Evolutionary conservation across 768 basidiomycete species (phyloP), one percentile per base, ranked within the genome.

Genomic region (Boletellus ananas): DNA sequence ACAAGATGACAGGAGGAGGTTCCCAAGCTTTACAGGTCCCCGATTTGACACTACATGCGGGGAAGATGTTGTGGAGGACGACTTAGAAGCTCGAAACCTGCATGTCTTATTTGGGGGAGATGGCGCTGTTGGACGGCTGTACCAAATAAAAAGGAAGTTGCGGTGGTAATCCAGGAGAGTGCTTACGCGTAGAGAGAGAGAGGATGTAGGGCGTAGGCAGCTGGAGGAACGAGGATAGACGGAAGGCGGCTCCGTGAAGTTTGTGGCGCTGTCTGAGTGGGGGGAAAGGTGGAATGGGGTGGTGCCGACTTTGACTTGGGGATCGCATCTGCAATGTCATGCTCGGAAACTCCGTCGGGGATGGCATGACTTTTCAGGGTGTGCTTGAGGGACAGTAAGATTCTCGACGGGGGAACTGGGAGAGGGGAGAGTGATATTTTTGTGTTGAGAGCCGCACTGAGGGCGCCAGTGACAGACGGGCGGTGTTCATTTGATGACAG

Each of bases 1-100:
- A 71, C 95, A 97, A 6, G 90, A 93, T 6, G 89, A 92, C 29
- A 97, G 68, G 44, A 86, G 78, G 18, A 98, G 70, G 66, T 98
- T 97, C n/a, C 94, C 94, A 9, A 95, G 69, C 12, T 60, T 61
- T 25, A 70, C 68, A 11, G 57, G 52, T 21, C 63, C 58, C 31
- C 53, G 48, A 21, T 43, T 49, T 53, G 45, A 2, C 51, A 52
- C 16, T 36, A 21, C 37, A 46, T 44, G 43, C 47, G 38, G 46
- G 43, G 52, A 31, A 20, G 48, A 33, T 43, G 52, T 13, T 12
- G 52, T 38, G 29, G 43, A 23, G 29, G 52, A 45, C 9, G 58
- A 41, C 23, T 39, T 58, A 11, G 55, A 41, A 10, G 40, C 3
- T 16, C 57, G 55, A 40, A 36, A 40, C 34, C 38, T 67, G 42